Conservation (phyloP, 345 rosid genomes). For the Citrus mangshanensis region DNA sequence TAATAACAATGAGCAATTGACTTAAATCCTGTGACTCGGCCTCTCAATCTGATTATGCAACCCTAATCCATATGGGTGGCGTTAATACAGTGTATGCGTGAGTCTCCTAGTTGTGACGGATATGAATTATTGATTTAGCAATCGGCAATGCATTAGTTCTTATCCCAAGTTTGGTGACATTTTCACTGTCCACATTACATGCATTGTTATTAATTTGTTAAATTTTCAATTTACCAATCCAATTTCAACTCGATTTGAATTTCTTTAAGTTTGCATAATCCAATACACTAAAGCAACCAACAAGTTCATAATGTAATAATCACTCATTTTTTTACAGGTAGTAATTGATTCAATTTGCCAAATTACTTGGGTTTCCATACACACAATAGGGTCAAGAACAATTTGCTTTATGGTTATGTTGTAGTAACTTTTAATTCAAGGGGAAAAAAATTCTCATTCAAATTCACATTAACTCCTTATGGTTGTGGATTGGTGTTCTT, state of each 20-base stretch:
- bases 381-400: too few species aligned
- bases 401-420: too few species aligned
- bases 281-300: not conserved
- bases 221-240: not conserved
- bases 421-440: too few species aligned
- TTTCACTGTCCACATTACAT: not conserved
- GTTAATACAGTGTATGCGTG: not conserved
- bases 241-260: not conserved
- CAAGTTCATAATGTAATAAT: too few species aligned
- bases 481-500: too few species aligned
- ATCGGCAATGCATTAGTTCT: not conserved
- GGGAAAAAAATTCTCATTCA: too few species aligned
- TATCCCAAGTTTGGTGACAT: not conserved
- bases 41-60: not conserved
- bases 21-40: not conserved
- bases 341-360: too few species aligned
- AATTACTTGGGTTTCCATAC: too few species aligned
- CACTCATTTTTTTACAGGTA: too few species aligned
- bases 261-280: not conserved
- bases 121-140: not conserved
- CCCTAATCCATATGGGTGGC: not conserved
- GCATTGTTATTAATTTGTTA: not conserved
- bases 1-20: not conserved
- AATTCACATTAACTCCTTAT: too few species aligned
- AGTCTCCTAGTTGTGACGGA: not conserved